phyloP scores from a whole-genome alignment of 2,329 filamentous ascomycete genomes.

The Fusarium azukiicola region DNA sequence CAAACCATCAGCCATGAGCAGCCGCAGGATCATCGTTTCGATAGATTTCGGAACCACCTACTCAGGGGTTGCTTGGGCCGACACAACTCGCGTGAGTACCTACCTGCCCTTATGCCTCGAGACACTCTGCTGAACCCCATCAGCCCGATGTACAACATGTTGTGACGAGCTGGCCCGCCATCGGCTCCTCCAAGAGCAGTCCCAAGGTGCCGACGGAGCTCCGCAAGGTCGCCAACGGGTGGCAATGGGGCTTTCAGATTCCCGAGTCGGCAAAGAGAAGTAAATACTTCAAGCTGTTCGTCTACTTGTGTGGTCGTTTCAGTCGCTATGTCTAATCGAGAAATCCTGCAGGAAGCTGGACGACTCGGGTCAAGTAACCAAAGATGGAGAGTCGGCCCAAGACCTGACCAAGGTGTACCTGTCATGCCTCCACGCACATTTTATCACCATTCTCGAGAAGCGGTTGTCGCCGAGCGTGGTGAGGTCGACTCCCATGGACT shows the following conservation, averaged over 20 bases:
- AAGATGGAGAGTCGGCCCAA: constrained; percentile 61
- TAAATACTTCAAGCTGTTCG: constrained; percentile 73
- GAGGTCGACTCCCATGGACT: constrained; percentile 70
- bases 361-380: constrained; percentile 55
- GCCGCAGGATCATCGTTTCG: constrained; percentile 71
- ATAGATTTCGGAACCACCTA: constrained; percentile 80
- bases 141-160: constrained; percentile 65
- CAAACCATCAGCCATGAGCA: constrained; percentile 53
- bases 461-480: constrained; percentile 67
- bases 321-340: constrained; percentile 37
- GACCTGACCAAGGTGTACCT: constrained; percentile 68
- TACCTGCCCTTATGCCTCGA: constrained; percentile 20
- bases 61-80: constrained; percentile 75
- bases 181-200: constrained; percentile 57
- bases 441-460: constrained; percentile 67
- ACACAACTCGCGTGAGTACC: constrained; percentile 63
- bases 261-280: constrained; percentile 64
- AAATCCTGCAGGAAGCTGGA: constrained; percentile 58
- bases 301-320: constrained; percentile 30
- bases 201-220: constrained; percentile 74
- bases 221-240: constrained; percentile 63
- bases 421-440: constrained; percentile 70
- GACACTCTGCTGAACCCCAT: constrained; percentile 48
- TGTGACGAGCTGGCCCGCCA: constrained; percentile 69
- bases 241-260: constrained; percentile 75